These are phyloP conservation scores for Claviceps monticola DNA, from an alignment of 2,329 filamentous ascomycete species.

Conservation along the genomic window DNA sequence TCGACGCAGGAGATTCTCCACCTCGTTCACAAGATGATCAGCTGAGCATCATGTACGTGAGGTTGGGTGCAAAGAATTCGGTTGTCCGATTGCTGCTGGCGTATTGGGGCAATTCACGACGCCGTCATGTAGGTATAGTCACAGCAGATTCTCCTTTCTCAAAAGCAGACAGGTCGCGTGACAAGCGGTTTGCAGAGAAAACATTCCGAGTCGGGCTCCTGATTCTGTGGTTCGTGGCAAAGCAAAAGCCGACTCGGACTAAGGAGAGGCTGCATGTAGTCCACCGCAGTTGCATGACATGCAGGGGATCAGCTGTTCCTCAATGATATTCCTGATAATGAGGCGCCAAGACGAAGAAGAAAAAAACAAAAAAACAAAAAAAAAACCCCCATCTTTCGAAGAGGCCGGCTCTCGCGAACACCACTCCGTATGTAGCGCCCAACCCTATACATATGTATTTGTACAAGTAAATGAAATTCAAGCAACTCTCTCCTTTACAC, in stretches of 20 bases:
- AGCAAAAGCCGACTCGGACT: too few relatives aligned
- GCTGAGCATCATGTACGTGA: neutral
- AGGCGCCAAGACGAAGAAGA: neutral
- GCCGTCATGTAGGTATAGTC: neutral
- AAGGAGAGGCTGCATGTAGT: too few relatives aligned
- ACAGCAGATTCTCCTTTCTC: neutral
- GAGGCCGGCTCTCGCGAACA: constrained; percentile 4
- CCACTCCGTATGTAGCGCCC: neutral
- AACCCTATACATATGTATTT: neutral
- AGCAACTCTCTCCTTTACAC: too few relatives aligned
- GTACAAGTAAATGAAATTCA: too few relatives aligned
- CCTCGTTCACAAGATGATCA: neutral
- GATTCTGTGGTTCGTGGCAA: neutral
- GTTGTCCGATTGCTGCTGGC: neutral
- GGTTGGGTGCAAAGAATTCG: neutral
- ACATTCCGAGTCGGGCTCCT: neutral
- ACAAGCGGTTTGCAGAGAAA: neutral
- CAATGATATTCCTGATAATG: neutral
- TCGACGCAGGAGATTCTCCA: neutral
- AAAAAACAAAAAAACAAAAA: neutral
- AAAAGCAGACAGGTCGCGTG: neutral
- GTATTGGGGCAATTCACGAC: neutral
- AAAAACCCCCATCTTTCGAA: neutral
- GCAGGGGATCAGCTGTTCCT: neutral
- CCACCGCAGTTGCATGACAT: neutral